Evolutionary conservation across 2,329 filamentous ascomycete species (phyloP).

Genomic region (Hypoxylon sp.): DNA sequence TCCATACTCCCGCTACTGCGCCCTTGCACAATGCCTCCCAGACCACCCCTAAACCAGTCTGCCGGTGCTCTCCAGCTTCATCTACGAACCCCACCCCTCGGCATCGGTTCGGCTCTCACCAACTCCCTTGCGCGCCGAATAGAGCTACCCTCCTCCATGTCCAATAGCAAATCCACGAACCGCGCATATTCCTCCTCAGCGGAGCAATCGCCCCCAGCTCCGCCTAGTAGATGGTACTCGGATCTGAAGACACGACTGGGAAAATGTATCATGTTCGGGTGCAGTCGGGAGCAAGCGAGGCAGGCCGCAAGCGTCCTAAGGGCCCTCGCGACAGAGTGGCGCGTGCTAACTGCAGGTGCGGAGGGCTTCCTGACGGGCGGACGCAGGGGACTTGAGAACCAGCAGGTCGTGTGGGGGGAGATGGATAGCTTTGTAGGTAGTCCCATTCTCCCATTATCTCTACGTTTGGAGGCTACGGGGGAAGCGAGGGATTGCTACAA

Average conservation of each 20-base stretch:
- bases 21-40: slow-evolving; percentile 47
- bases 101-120: slow-evolving; percentile 26
- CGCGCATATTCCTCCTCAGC: slow-evolving; percentile 14
- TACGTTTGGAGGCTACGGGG: background rate
- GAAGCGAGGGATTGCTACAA: background rate
- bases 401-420: slow-evolving; percentile 69
- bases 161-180: background rate
- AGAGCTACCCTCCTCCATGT: background rate
- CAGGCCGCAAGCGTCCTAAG: slow-evolving; percentile 72
- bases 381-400: slow-evolving; percentile 44
- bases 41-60: slow-evolving; percentile 44
- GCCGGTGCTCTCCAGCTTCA: background rate
- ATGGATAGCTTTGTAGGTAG: slow-evolving; percentile 73
- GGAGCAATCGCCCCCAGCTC: slow-evolving; percentile 45
- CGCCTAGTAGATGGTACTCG: slow-evolving; percentile 74
- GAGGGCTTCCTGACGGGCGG: slow-evolving; percentile 50
- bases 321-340: slow-evolving; percentile 75
- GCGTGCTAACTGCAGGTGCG: slow-evolving; percentile 59
- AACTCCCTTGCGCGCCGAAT: slow-evolving; percentile 8
- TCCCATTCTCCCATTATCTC: slow-evolving; percentile 4
- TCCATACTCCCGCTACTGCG: background rate
- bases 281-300: slow-evolving; percentile 69
- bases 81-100: slow-evolving; percentile 29
- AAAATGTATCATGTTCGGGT: slow-evolving; percentile 81
- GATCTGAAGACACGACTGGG: slow-evolving; percentile 77